Conservation (phyloP, 2,329 filamentous ascomycete species). For the Colletotrichum horii region DNA sequence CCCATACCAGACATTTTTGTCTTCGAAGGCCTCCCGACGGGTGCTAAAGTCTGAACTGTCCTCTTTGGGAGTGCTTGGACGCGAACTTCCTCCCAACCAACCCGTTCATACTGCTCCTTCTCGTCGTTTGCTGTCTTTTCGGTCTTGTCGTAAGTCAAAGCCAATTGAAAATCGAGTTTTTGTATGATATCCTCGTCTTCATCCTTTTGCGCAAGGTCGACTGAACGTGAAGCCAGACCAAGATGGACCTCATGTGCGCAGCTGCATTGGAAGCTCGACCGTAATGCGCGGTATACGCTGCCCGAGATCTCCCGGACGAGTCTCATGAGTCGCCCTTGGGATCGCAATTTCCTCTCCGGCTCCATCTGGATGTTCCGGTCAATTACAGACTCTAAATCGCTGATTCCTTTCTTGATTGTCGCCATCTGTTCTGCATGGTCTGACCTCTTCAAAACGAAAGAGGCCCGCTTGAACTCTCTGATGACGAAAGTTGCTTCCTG, state of each 20-base stretch:
- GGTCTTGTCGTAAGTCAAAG: neutral
- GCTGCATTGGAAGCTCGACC: neutral
- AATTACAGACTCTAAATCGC: conserved; percentile 25
- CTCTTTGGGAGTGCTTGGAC: accelerated
- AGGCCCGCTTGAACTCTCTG: conserved; percentile 11
- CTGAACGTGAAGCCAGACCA: conserved; percentile 10
- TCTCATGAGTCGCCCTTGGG: conserved; percentile 23
- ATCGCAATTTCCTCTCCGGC: conserved; percentile 19
- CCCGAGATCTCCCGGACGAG: conserved; percentile 24
- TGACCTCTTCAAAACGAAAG: conserved; percentile 16
- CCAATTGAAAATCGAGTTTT: neutral
- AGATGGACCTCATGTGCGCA: conserved; percentile 26
- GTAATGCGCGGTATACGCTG: conserved; percentile 22
- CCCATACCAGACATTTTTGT: neutral
- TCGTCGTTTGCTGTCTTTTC: neutral
- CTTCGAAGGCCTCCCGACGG: neutral
- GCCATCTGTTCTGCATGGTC: conserved; percentile 10
- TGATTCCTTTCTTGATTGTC: conserved; percentile 25
- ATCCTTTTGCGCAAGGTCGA: conserved; percentile 6
- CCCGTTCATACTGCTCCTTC: accelerated
- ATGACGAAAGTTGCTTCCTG: neutral
- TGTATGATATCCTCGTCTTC: conserved; percentile 24
- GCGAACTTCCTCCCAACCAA: accelerated
- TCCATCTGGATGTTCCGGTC: conserved; percentile 25
- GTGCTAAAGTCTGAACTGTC: accelerated